phyloP scores from a whole-genome alignment of 2,329 filamentous ascomycete genomes.

The Metarhizium rileyi region DNA sequence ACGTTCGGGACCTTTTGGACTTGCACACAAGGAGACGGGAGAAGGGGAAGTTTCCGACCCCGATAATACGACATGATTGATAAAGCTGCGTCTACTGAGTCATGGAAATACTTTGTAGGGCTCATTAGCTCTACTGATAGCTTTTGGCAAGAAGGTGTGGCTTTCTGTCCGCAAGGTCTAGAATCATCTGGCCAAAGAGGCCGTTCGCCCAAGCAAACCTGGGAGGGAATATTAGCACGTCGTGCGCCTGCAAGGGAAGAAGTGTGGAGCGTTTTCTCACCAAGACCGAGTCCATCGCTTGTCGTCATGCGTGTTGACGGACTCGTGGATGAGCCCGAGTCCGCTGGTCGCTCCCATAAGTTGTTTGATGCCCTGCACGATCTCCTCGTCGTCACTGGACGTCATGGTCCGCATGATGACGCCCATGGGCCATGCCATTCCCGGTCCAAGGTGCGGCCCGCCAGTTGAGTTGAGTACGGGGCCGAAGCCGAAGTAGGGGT shows the following conservation, averaged over 20 bases:
- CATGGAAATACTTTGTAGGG: neutral
- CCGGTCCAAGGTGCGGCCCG: conserved; percentile 46
- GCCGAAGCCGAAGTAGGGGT: conserved; percentile 60
- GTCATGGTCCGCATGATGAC: conserved; percentile 73
- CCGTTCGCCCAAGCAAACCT: conserved; percentile 89
- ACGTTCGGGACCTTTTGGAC: too few relatives aligned
- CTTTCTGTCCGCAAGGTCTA: conserved; percentile 65
- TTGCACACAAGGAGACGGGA: too few relatives aligned
- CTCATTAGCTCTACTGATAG: conserved; percentile 27
- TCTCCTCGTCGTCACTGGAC: conserved; percentile 64
- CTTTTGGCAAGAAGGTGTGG: conserved; percentile 50
- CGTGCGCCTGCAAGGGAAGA: neutral
- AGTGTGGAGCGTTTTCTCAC: conserved; percentile 12
- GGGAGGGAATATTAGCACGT: neutral
- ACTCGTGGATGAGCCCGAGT: conserved; percentile 73
- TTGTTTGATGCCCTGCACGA: conserved; percentile 50
- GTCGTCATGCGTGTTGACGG: conserved; percentile 24
- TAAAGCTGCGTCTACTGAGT: neutral
- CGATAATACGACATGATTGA: neutral
- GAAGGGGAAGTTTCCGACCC: neutral
- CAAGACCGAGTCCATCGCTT: conserved; percentile 26
- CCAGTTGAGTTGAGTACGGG: conserved; percentile 42
- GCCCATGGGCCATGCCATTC: conserved; percentile 82
- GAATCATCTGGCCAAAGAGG: conserved; percentile 73
- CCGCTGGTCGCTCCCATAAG: conserved; percentile 60